Percentiles rank a stretch among this genome's conserved stretches.
phyloP scores from a whole-genome alignment of 2,329 filamentous ascomycete genomes.

The Elsinoe arachidis region DNA sequence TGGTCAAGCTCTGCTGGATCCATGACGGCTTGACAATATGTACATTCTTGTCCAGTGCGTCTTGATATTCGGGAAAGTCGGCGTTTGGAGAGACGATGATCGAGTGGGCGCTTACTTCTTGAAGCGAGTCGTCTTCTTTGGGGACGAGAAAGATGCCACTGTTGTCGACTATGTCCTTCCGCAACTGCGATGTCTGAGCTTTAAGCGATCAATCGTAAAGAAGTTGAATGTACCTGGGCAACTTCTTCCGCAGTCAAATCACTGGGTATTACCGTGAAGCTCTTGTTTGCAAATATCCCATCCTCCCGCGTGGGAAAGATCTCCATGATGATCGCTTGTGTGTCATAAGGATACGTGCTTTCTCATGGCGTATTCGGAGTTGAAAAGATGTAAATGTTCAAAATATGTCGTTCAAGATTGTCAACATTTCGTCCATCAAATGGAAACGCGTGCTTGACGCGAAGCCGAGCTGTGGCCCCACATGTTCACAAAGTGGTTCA shows the following conservation, averaged over 20 bases:
- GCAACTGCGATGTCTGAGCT: conserved; percentile 33
- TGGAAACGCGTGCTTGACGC: neutral
- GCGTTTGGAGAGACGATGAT: conserved; percentile 68
- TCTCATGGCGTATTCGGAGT: neutral
- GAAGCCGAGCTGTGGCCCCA: neutral
- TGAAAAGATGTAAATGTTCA: too few species aligned
- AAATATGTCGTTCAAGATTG: too few species aligned
- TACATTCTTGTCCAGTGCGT: conserved; percentile 66
- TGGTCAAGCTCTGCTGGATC: conserved; percentile 63
- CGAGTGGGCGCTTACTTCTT: conserved; percentile 41
- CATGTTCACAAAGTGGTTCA: neutral
- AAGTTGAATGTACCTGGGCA: conserved; percentile 14
- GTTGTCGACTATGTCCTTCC: conserved; percentile 37
- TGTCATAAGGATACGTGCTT: neutral
- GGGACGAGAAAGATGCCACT: conserved; percentile 41
- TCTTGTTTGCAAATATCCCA: conserved; percentile 10
- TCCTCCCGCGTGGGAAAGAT: neutral
- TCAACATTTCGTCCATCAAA: too few species aligned
- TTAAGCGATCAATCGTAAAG: neutral
- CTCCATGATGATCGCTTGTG: neutral
- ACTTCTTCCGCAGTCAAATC: conserved; percentile 24
- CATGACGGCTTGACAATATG: conserved; percentile 77
- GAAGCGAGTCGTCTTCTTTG: conserved; percentile 32
- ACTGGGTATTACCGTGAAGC: conserved; percentile 38
- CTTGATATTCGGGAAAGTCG: conserved; percentile 82